Conservation (phyloP, 2,329 filamentous ascomycete species). For the Dendryphion nanum region DNA sequence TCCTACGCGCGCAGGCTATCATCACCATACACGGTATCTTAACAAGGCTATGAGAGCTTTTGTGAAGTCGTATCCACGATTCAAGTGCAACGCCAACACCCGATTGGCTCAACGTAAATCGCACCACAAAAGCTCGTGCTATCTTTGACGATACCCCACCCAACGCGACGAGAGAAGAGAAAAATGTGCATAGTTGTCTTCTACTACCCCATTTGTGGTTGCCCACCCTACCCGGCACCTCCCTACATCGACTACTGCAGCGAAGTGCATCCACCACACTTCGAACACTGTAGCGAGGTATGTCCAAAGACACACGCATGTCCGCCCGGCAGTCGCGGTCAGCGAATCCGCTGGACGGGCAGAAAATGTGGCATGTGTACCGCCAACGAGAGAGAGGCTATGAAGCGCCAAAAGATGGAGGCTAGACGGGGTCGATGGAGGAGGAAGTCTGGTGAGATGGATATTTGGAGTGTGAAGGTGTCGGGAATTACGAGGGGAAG, state of each 20-base stretch:
- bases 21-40: no score
- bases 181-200: constrained; percentile 28
- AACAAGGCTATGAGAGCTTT: no score
- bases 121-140: no score
- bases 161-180: background rate
- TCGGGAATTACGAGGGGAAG: constrained; percentile 1
- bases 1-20: no score
- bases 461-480: background rate
- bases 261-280: no score
- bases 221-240: constrained; percentile 17
- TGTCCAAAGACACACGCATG: constrained; percentile 17
- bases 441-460: constrained; percentile 9
- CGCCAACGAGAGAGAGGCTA: constrained; percentile 10
- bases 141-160: no score
- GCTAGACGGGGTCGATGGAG: constrained; percentile 11
- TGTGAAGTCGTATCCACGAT: no score
- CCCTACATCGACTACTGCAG: constrained; percentile 20
- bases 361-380: constrained; percentile 21
- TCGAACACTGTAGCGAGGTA: no score
- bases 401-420: constrained; percentile 9
- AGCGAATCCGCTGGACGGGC: constrained; percentile 1
- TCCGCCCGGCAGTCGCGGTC: constrained; percentile 12
- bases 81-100: no score
- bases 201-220: constrained; percentile 18
- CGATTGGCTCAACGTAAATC: no score